Evolutionary conservation across 2,329 filamentous ascomycete species (phyloP), one percentile per base, ranked within the genome.

Genomic region (Colletotrichum limetticola): DNA sequence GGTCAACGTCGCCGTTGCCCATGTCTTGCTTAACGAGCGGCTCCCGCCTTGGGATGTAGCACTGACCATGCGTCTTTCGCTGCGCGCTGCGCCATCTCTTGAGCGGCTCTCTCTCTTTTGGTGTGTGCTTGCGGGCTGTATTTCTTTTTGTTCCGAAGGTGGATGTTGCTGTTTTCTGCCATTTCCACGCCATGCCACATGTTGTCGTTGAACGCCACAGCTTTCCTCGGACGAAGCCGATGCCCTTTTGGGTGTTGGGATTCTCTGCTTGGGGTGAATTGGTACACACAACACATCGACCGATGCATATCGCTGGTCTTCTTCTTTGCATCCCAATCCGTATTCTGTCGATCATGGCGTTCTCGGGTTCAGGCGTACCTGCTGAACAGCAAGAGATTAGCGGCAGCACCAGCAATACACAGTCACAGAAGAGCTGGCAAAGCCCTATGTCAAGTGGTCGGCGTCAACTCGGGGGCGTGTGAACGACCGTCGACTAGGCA

Each of bases 1-100:
- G 37, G 46, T 35, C 32, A 49, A 70, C 53, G 70, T 56, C 59
- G 66, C 60, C 60, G 66, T 70, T 66, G 66, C 37, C 59, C 66
- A 65, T 72, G 70, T 61, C 70, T 70, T 65, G 70, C 70, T 61
- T 72, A 72, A 66, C 70, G 66, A 72, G 66, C 60, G 66, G 70
- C 70, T 72, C 70, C 66, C 70, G 66, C 35, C 66, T 72, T 66
- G 32, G 22, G 55, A 11, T 55, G 66, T 65, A 32, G 46, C 35
- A 59, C 60, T 53, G 59, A 55, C 55, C 66, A 60, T 72, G 66
- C 70, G 28, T 63, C n/a, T 68, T 53, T 22, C 60, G 59, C 59
- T 64, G 66, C 59, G 55, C 60, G 59, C 59, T 64, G 66, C 59
- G 55, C 70, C 60, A 70, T 52, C 49, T 57, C 57, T 61, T 16